Evolutionary conservation across 805 yeast genomes (phyloP), one percentile per base, ranked within the genome.

Genomic region (Saccharomycodes ludwigii): DNA sequence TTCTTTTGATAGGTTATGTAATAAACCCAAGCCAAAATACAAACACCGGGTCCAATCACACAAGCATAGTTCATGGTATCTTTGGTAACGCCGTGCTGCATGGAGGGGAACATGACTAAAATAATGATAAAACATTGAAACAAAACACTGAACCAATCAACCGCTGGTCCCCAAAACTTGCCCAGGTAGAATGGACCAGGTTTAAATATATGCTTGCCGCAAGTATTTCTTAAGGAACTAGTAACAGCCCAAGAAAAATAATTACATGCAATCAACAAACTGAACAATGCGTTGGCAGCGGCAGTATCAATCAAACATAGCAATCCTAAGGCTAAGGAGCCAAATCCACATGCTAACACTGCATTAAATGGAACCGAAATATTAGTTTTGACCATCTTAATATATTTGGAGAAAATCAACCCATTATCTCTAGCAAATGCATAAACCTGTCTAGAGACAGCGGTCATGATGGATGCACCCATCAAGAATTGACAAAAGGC

Each of bases 351-450:
- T 22, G 52, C 54, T 16, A 63, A 49, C 27, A 76, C 68, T 2
- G 86, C 84, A 42, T 75, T 63, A 18, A 75, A 51, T 11, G 91
- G 88, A 18, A 74, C 79, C 11, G 66, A 60, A 21, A 68, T 54
- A 35, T 50, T 64, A 32, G 66, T 61, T 44, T 77, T 60, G 27
- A 79, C 80, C 27, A 58, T 66, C 40, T 74, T 71, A 39, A 74
- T 58, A 14, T 82, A 81, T 22, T 59, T 50, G 17, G 74, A 61
- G 42, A 73, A 60, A 35, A 78, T 61, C 37, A 76, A 61, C 10
- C 84, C 85, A 43, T 76, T 74, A 50, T 78, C 88, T 57, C 88
- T 68, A 25, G 82, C 73, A 51, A 76, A 74, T 1, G 84, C 83
- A 73, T 79, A 77, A 30, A 74, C 63, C 50, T 76, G 84, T 52